These are phyloP conservation scores for Cryphonectria radicalis DNA, from an alignment of 2,329 filamentous ascomycete species.

Conservation along the genomic window DNA sequence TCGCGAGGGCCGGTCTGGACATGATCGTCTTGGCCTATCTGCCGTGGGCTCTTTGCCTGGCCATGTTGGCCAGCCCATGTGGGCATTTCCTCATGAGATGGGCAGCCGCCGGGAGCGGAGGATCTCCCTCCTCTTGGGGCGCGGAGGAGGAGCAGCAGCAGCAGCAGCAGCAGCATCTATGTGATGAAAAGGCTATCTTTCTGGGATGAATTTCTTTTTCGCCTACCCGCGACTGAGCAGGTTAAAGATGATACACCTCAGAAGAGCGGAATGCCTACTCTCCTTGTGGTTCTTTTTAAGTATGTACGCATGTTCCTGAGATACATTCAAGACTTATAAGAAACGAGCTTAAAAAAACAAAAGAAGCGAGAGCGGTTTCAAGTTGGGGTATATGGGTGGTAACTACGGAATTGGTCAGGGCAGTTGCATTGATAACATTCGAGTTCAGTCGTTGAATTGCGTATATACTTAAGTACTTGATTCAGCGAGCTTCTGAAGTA, in stretches of 20 bases:
- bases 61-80: conserved; percentile 41
- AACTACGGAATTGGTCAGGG: too few species aligned
- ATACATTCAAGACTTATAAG: not conserved
- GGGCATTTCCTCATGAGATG: conserved; percentile 32
- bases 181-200: conserved; percentile 9
- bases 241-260: not conserved
- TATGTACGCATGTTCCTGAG: not conserved
- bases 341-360: too few species aligned
- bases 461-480: too few species aligned
- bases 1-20: conserved; percentile 34
- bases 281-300: not conserved
- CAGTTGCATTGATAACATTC: too few species aligned
- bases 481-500: too few species aligned
- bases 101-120: not conserved
- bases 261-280: not conserved
- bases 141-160: not conserved
- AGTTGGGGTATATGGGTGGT: too few species aligned
- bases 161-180: not conserved
- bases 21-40: conserved; percentile 41
- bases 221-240: not conserved
- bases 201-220: not conserved
- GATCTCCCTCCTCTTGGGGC: not conserved
- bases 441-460: too few species aligned
- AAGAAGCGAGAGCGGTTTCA: not conserved
- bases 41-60: conserved; percentile 41